Base-by-base conservation (phyloP, 73 alveolate species). In the Tetrahymena thermophila region DNA sequence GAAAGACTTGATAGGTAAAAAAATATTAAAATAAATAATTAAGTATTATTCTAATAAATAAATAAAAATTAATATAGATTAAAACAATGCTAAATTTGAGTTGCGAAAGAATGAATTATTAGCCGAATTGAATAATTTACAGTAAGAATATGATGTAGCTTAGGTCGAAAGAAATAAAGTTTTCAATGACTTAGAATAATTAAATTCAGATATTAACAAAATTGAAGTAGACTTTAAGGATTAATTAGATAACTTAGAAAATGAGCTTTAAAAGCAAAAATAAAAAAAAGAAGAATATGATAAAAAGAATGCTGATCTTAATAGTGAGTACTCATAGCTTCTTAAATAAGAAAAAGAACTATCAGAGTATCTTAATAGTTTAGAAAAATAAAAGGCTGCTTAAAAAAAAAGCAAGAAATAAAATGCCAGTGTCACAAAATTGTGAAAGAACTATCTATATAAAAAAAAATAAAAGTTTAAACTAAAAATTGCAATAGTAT, bases 1-100 rank as follows among this genome's bases (percentile, higher is more conserved):
- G 95, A 98, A 97, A 83, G 85, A 97, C 42, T 93, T 56, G 44
- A 97, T 98, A n/a, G 97, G 96, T 93, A 97, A 96, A 34, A 96
- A 96, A 85, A 19, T 50, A 15, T 1, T 93, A 96, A 56, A 25
- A 55, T 43, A 96, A 96, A 31, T 56, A 0, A 34, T 9, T 10
- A 71, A 28, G n/a, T 28, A n/a, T 23, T 14, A 7, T 4, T 28
- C n/a, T 25, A 19, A 3, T 23, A 28, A 23, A 15, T 57, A 16
- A 15, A 3, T 31, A 8, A 9, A 71, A 40, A 71, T 71, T n/a
- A 71, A 25, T 31, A 8, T 19, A 71, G 89, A 71, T 71, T n/a
- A 71, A 25, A 71, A 71, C 23, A 71, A 71, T 71, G n/a, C 35
- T 19, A 71, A 71, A 31, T 71, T 95, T 55, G 97, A 95, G 85